Evolutionary conservation across 1,284 basidiomycete genomes (phyloP).

Genomic region (Farysia itapuensis): DNA sequence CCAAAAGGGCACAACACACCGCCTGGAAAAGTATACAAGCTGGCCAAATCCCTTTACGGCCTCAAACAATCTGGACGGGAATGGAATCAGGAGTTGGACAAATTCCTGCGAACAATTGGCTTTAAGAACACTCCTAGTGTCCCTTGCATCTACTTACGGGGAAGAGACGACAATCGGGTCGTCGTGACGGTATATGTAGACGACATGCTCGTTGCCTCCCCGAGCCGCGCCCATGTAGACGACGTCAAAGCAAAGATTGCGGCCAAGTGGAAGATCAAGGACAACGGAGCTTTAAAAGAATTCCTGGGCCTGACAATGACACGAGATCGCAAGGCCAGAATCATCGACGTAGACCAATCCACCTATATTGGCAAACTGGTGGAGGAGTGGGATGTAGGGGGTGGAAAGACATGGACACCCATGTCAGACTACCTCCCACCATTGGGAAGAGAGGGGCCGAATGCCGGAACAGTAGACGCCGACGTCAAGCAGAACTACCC

Average conservation of each 20-base stretch:
- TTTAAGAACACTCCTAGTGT: neutral
- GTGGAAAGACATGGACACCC: neutral
- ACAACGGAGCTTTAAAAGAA: neutral
- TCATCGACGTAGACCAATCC: neutral
- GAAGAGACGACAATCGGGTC: neutral
- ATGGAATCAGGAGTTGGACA: constrained; percentile 5
- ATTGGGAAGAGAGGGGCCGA: too few relatives aligned
- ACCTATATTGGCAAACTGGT: neutral
- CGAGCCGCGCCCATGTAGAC: neutral
- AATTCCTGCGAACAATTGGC: neutral
- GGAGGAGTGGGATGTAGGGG: neutral
- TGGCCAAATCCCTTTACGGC: constrained; percentile 1
- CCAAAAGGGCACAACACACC: neutral
- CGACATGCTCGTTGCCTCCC: neutral
- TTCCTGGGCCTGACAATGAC: neutral
- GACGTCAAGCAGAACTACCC: neutral
- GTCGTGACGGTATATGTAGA: neutral
- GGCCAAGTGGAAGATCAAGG: neutral
- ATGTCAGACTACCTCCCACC: neutral
- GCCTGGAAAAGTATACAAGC: neutral
- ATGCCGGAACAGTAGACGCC: neutral
- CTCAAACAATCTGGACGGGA: constrained; percentile 4
- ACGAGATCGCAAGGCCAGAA: neutral
- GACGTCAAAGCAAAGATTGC: neutral
- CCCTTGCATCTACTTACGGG: neutral